Evolutionary conservation across 192 early-diverging fungal genomes (phyloP), one percentile per base, ranked within the genome.

Genomic region (Linnemannia exigua): DNA sequence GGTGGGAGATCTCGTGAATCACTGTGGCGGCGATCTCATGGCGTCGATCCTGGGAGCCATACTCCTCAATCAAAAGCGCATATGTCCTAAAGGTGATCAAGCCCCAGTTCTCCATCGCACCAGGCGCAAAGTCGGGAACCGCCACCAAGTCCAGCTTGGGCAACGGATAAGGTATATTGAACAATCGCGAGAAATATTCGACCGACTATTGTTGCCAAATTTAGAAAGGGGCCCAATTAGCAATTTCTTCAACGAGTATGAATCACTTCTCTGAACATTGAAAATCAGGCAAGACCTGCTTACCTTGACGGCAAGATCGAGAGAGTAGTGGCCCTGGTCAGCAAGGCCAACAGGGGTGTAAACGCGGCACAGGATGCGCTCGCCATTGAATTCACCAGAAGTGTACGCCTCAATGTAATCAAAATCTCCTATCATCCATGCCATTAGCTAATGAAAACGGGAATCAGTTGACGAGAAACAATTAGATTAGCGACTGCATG

Each of bases 101-200:
- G 7, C 86, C 86, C 90, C 88, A 93, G 87, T 93, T 93, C 72
- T 93, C 92, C 92, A 93, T 93, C 5, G 89, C 92, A 22, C 93
- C 93, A 17, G 89, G 88, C 41, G 88, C 79, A 81, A 93, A 93
- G 89, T 92, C 91, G 31, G 93, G 93, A 20, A 93, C 88, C 17
- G 92, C 93, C 44, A 93, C 77, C 74, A 93, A 82, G 87, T 95
- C 94, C 44, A 82, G 77, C 89, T 89, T 89, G 70, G 89, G 89
- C 12, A 89, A 72, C 74, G 89, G 88, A 74, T 88, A 90, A 20
- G 79, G 79, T 77, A 89, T 89, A 77, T 91, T 92, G 69, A 82
- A 80, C 33, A 88, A 52, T 14, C 77, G 83, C 36, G 88, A 79
- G 67, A 81, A 80, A 70, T 87, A 87, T 61, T 81, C 79, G 63